Percentiles rank a stretch among this genome's conserved stretches.
These are phyloP conservation scores for Penicillium egyptiacum DNA, from an alignment of 495 filamentous ascomycete species.

Conservation along the genomic window DNA sequence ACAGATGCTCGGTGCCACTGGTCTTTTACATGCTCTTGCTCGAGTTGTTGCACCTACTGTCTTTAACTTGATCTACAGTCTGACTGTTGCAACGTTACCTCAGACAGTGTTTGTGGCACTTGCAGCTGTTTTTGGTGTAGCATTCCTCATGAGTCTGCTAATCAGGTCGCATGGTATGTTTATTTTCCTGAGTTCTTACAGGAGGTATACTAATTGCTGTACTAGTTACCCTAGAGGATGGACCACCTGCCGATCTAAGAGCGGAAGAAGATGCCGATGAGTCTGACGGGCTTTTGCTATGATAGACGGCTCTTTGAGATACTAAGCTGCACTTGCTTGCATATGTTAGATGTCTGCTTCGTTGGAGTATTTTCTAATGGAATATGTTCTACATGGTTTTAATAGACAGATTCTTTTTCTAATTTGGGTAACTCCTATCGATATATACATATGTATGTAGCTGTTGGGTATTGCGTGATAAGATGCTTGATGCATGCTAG, in stretches of 20 bases:
- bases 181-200: not conserved
- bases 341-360: not conserved
- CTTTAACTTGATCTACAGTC: slow-evolving; percentile 82
- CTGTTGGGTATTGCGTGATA: not conserved
- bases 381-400: not conserved
- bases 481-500: not conserved
- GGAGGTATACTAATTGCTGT: slow-evolving; percentile 7
- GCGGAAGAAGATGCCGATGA: slow-evolving; percentile 25
- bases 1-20: slow-evolving; percentile 80
- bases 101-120: slow-evolving; percentile 83
- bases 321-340: not conserved
- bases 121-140: slow-evolving; percentile 61
- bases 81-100: slow-evolving; percentile 72
- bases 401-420: not conserved
- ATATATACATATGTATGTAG: not conserved
- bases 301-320: not conserved
- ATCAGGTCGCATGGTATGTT: slow-evolving; percentile 71
- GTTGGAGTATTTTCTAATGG: not conserved
- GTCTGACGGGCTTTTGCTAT: slow-evolving; percentile 18
- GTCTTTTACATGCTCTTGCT: slow-evolving; percentile 79
- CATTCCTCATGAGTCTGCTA: slow-evolving; percentile 64
- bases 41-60: slow-evolving; percentile 75
- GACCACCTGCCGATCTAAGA: slow-evolving; percentile 10
- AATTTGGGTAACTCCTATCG: not conserved
- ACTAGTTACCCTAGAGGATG: slow-evolving; percentile 24